Percentiles rank a stretch among this genome's conserved stretches.
Conservation (phyloP, 495 filamentous ascomycete species). For the Corynascus novoguineensis region DNA sequence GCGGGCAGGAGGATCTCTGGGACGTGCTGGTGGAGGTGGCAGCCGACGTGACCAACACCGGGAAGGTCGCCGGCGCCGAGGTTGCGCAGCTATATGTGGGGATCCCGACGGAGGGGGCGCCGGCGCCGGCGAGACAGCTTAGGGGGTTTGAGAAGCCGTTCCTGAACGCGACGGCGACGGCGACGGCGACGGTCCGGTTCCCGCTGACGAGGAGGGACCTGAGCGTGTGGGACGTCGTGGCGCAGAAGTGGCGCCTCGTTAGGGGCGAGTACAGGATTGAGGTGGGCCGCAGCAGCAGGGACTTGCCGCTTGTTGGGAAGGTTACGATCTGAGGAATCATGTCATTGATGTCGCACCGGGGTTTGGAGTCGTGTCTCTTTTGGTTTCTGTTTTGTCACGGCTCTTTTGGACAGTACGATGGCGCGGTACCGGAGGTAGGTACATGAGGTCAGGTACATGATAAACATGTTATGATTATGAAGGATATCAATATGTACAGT, state of each 20-base stretch:
- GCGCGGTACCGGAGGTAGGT: too few relatives aligned
- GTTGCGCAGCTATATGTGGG: slow-evolving; percentile 63
- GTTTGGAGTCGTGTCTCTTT: neutral
- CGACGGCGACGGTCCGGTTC: slow-evolving; percentile 45
- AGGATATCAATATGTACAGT: too few relatives aligned
- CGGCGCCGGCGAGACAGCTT: slow-evolving; percentile 52
- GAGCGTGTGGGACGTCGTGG: slow-evolving; percentile 58
- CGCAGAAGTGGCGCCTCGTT: slow-evolving; percentile 56
- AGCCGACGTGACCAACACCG: slow-evolving; percentile 53
- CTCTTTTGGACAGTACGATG: too few relatives aligned
- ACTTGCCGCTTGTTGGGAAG: slow-evolving; percentile 51
- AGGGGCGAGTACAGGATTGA: slow-evolving; percentile 41
- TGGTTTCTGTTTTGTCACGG: neutral
- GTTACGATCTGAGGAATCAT: slow-evolving; percentile 15
- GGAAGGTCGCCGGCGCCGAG: slow-evolving; percentile 44
- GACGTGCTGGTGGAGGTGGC: slow-evolving; percentile 50
- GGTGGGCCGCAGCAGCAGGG: slow-evolving; percentile 61
- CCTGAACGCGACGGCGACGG: slow-evolving; percentile 41
- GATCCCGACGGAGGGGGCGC: slow-evolving; percentile 42
- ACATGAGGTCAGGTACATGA: too few relatives aligned
- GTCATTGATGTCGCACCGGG: neutral
- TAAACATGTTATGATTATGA: too few relatives aligned
- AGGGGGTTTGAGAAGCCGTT: slow-evolving; percentile 62
- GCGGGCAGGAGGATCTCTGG: slow-evolving; percentile 55
- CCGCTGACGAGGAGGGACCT: slow-evolving; percentile 59